A percentile compares a stretch with the other conserved stretches of the same genome.
phyloP scores from a whole-genome alignment of 345 rosid species.

The Populus alba region DNA sequence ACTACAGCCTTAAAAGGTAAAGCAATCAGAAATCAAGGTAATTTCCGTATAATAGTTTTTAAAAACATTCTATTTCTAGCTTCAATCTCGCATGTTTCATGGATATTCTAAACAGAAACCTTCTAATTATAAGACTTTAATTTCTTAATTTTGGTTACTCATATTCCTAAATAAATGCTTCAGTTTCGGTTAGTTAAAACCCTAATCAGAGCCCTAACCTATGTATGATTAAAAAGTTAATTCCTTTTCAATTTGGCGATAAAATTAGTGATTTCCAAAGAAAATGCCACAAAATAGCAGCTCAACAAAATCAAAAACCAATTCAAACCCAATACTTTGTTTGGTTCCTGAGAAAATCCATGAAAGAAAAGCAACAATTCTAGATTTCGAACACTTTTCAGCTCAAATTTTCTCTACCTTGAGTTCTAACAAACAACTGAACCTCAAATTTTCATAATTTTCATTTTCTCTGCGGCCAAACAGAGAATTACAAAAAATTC shows the following conservation, averaged over 20 bases:
- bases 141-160: no score
- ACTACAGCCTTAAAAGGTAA: not conserved
- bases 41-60: not conserved
- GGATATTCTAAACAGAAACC: not conserved
- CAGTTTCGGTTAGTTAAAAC: not conserved
- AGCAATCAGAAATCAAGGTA: not conserved
- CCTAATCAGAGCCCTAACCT: not conserved
- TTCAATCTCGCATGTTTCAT: not conserved
- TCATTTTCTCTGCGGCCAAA: not conserved
- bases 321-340: not conserved
- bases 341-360: no score
- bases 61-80: not conserved
- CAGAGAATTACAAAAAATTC: not conserved
- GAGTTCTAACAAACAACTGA: not conserved
- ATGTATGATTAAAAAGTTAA: not conserved
- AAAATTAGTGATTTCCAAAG: not conserved
- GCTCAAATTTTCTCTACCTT: not conserved
- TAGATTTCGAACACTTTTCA: not conserved
- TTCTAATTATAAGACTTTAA: not conserved
- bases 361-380: not conserved
- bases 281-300: not conserved
- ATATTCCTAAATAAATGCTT: not conserved
- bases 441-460: not conserved
- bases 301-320: not conserved
- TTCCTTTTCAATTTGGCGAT: not conserved